A percentile compares a stretch with the other conserved stretches of the same genome.
phyloP scores from a whole-genome alignment of 2,329 filamentous ascomycete species.

The Paraconiothyrium sp. region DNA sequence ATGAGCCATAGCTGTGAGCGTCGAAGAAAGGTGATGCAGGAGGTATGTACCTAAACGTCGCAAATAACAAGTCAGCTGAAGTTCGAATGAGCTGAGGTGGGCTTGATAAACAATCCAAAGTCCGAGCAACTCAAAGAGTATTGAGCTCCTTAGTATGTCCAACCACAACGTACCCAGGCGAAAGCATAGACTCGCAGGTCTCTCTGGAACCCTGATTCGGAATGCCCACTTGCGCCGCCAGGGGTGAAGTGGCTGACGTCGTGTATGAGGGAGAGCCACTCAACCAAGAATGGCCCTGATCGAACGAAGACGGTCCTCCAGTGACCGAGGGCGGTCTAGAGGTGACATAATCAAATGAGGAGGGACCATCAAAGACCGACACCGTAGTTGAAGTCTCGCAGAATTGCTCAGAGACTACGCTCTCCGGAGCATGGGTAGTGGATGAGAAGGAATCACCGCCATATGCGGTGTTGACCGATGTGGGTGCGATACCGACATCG shows the following conservation, averaged over 20 bases:
- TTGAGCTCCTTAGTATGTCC: neutral
- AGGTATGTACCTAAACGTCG: slow-evolving; percentile 11
- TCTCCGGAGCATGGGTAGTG: slow-evolving; percentile 32
- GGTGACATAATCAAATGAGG: slow-evolving; percentile 38
- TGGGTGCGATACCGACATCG: slow-evolving; percentile 25
- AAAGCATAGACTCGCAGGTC: slow-evolving; percentile 31
- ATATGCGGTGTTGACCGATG: slow-evolving; percentile 12
- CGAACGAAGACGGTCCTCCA: slow-evolving; percentile 37
- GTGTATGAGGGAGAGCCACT: slow-evolving; percentile 37
- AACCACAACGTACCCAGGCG: slow-evolving; percentile 21
- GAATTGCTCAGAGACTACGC: slow-evolving; percentile 32
- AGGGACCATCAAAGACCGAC: slow-evolving; percentile 36
- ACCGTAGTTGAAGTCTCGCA: slow-evolving; percentile 35
- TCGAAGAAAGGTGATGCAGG: slow-evolving; percentile 36
- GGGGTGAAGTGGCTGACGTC: slow-evolving; percentile 39
- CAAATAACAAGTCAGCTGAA: neutral
- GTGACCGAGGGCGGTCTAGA: slow-evolving; percentile 42
- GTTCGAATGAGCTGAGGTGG: neutral
- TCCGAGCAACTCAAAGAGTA: neutral
- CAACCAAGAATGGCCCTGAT: slow-evolving; percentile 32
- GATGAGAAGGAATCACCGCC: slow-evolving; percentile 19
- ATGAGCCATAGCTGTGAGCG: slow-evolving; percentile 31
- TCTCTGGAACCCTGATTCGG: slow-evolving; percentile 36
- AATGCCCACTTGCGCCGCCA: slow-evolving; percentile 28
- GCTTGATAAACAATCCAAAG: neutral